phyloP scores from a whole-genome alignment of 2,329 filamentous ascomycete genomes.

The Seiridium unicorne region DNA sequence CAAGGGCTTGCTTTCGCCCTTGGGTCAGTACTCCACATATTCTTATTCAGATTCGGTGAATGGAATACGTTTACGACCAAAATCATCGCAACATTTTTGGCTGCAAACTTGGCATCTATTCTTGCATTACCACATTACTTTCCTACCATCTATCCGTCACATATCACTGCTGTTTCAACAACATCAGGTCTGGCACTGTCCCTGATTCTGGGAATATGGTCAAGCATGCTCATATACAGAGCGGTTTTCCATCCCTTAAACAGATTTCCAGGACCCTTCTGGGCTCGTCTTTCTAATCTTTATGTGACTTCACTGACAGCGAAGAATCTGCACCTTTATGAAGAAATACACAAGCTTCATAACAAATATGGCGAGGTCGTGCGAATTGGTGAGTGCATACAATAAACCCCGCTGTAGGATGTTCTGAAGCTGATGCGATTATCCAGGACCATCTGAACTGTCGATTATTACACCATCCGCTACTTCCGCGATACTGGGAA shows the following conservation, averaged over 20 bases:
- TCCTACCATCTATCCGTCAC: neutral
- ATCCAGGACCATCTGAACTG: neutral
- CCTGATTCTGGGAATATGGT: neutral
- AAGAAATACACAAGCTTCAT: constrained; percentile 17
- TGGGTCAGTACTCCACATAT: neutral
- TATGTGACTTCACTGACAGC: neutral
- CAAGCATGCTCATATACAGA: constrained; percentile 7
- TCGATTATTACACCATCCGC: neutral
- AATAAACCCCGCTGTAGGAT: neutral
- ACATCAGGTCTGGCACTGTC: neutral
- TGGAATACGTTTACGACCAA: neutral
- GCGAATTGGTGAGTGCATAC: constrained; percentile 27
- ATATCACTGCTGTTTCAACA: neutral
- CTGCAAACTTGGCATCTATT: neutral
- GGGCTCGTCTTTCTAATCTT: constrained; percentile 2
- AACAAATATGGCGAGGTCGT: constrained; percentile 36
- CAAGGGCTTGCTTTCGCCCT: neutral
- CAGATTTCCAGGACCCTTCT: constrained; percentile 7
- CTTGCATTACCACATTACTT: neutral
- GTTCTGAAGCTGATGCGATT: neutral
- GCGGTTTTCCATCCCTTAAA: constrained; percentile 4
- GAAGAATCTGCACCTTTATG: constrained; percentile 2
- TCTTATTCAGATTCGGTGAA: constrained; percentile 6
- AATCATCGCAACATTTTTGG: neutral
- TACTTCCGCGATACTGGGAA: neutral